A percentile compares a stretch with the other conserved stretches of the same genome.
Evolutionary conservation across 805 yeast species (phyloP).

Genomic region (Schizosaccharomyces japonicus): DNA sequence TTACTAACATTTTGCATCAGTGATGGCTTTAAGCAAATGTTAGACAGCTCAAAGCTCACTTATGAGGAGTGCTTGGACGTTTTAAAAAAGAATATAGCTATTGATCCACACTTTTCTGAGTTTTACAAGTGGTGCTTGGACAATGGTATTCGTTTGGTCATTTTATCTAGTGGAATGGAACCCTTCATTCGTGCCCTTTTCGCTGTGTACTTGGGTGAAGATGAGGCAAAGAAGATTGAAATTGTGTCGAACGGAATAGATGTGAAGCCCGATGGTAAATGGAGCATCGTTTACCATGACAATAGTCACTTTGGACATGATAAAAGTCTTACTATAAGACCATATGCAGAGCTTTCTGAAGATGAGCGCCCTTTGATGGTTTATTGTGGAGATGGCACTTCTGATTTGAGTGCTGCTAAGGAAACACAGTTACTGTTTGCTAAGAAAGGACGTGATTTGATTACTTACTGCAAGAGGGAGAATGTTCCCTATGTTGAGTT

Average conservation of each 20-base stretch:
- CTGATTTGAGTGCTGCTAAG: conserved; percentile 82
- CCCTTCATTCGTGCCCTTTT: conserved; percentile 70
- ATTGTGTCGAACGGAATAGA: conserved; percentile 63
- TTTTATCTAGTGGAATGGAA: conserved; percentile 81
- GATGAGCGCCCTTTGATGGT: conserved; percentile 40
- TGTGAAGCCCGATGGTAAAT: conserved; percentile 29
- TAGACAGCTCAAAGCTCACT: conserved; percentile 51
- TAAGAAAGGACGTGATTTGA: conserved; percentile 71
- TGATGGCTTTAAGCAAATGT: conserved; percentile 41
- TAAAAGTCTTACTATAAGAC: conserved; percentile 57
- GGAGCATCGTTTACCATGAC: conserved; percentile 75
- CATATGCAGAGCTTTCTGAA: conserved; percentile 18
- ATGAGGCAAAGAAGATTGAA: conserved; percentile 45
- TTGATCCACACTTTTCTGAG: conserved; percentile 76
- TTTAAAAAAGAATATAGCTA: conserved; percentile 37
- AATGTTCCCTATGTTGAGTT: conserved; percentile 69
- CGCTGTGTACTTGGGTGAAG: conserved; percentile 48
- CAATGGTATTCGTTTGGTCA: conserved; percentile 56
- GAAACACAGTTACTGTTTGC: conserved; percentile 89
- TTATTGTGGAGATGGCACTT: conserved; percentile 95
- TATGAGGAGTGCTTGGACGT: conserved; percentile 57
- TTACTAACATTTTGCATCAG: conserved; percentile 36
- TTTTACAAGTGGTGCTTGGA: conserved; percentile 59
- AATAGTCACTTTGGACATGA: conserved; percentile 85
- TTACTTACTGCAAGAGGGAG: conserved; percentile 60